Evolutionary conservation across 805 yeast genomes (phyloP), one percentile per base, ranked within the genome.

Genomic region (Kuraishia piskuri): DNA sequence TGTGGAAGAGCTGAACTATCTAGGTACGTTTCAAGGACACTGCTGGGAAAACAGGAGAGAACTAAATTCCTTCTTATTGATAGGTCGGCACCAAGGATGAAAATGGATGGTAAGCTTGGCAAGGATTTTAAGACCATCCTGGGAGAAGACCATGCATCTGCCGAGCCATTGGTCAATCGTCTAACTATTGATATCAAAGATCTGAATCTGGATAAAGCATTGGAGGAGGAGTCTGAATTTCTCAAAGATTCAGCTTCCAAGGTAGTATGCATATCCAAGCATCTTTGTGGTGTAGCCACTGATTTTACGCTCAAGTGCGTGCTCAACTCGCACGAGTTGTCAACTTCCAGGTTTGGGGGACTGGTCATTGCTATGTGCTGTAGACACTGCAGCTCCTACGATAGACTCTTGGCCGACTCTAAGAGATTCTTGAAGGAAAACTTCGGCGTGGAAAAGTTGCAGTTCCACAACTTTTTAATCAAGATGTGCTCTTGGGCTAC

Each of bases 281-380:
- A 90, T 69, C 69, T 91, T 37, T 90, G 97, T 68, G 97, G 97
- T 4, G 95, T 87, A 2, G 97, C 97, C 1, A 91, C 97, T 0
- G 97, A 90, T 65, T 70, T 90, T 50, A 86, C 97, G 0, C 67
- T 91, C 23, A 74, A 82, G 58, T 85, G 90, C 68, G 64, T 90
- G 2, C 56, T 75, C 0, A 58, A 64, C 12, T 55, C 73, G 1
- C 47, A 51, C 2, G n/a, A 12, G 22, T 17, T 36, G 31, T 9
- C 52, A 4, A 25, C 23, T 21, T 51, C 49, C 26, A 52, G 59
- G 10, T 66, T 68, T 50, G 65, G 68, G 2, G 95, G 94, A 0
- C 68, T 87, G 57, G 68, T 88, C 25, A 88, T 90, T 31, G 97
- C 97, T 23, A 85, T 91, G 89, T 90, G 97, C 64, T 90, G 97